Evolutionary conservation across 108 stramenopile genomes (phyloP).

Genomic region (Skeletonema potamos): DNA sequence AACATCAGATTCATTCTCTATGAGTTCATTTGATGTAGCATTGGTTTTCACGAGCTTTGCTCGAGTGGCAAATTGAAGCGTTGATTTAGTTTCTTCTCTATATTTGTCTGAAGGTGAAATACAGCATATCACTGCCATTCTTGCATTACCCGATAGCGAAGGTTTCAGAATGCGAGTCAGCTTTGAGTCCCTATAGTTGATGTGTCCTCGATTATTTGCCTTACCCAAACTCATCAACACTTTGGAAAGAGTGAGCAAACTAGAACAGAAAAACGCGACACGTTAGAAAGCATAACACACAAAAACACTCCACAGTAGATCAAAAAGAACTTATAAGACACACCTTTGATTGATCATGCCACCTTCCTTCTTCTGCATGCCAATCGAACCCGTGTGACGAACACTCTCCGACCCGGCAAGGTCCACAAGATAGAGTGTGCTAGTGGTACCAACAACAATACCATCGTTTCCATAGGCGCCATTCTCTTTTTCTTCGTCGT

Average conservation of each 20-base stretch:
- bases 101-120: conserved; percentile 97
- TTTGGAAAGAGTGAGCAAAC: conserved; percentile 73
- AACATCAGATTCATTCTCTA: conserved; percentile 54
- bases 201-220: conserved; percentile 55
- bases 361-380: conserved; percentile 96
- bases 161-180: conserved; percentile 97
- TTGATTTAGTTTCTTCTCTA: conserved; percentile 96
- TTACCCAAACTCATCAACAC: conserved; percentile 65
- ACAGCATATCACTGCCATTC: conserved; percentile 83
- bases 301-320: not conserved
- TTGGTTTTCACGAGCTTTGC: conserved; percentile 99
- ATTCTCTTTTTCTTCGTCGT: conserved; percentile 29
- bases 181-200: conserved; percentile 99
- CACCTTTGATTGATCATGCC: conserved; percentile 96
- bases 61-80: conserved; percentile 96
- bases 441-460: conserved; percentile 29
- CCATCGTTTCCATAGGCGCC: conserved; percentile 48
- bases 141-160: conserved; percentile 87
- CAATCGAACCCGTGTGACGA: conserved; percentile 87
- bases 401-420: conserved; percentile 91
- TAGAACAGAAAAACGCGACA: conserved; percentile 1
- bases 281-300: not conserved
- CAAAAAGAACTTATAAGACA: not conserved
- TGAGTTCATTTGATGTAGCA: conserved; percentile 94
- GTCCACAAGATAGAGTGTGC: conserved; percentile 82